phyloP scores from a whole-genome alignment of 352 stramenopile species.

The Phytopythium montanum region DNA sequence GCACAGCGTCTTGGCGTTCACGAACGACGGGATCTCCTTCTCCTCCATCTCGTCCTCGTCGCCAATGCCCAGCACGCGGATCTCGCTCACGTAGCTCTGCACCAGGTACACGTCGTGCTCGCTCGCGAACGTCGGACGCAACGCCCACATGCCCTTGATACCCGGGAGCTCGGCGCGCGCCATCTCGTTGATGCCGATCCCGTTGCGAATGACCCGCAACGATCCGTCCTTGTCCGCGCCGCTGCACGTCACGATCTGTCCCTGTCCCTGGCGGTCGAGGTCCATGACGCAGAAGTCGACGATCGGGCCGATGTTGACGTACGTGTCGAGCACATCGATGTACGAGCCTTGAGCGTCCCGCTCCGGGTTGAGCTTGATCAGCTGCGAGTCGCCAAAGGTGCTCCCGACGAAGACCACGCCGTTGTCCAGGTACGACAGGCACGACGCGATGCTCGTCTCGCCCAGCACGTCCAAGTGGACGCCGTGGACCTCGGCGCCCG shows the following conservation, averaged over 20 bases:
- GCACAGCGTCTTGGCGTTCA: conserved; percentile 89
- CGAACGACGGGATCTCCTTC: conserved; percentile 84
- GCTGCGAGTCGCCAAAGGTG: conserved; percentile 93
- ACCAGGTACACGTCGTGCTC: conserved; percentile 95
- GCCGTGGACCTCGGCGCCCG: conserved; percentile 60
- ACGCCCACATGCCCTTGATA: conserved; percentile 98
- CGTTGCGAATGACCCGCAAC: conserved; percentile 97
- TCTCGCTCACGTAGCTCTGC: conserved; percentile 95
- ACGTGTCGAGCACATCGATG: conserved; percentile 95
- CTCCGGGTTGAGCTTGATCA: conserved; percentile 91
- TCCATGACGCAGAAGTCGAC: conserved; percentile 98
- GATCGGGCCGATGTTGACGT: conserved; percentile 97
- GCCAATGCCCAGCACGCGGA: conserved; percentile 93
- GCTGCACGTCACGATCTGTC: conserved; percentile 96
- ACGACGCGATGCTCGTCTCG: conserved; percentile 89
- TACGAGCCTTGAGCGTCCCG: conserved; percentile 83
- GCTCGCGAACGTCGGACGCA: conserved; percentile 84
- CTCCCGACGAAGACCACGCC: conserved; percentile 95
- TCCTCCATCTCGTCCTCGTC: conserved; percentile 92
- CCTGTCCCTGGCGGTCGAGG: conserved; percentile 91
- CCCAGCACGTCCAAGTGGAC: conserved; percentile 94
- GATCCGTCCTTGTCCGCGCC: conserved; percentile 95
- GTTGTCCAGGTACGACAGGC: conserved; percentile 93
- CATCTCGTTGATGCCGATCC: conserved; percentile 98
- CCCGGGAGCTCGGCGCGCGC: conserved; percentile 93